phyloP scores from a whole-genome alignment of 805 yeast species.

The Lipomyces yamanashiensis region DNA sequence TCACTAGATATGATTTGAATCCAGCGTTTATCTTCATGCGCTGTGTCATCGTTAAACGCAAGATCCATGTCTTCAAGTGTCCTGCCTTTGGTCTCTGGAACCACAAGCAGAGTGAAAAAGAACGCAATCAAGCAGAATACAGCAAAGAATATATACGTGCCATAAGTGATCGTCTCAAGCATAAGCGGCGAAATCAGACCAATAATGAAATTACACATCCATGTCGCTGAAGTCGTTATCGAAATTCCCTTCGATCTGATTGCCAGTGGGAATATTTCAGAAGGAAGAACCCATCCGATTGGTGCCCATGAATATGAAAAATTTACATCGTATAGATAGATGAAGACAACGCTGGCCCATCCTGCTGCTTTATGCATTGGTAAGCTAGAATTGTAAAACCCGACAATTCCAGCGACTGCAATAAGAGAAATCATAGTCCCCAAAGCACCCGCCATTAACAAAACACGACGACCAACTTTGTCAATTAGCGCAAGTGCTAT shows the following conservation, averaged over 20 bases:
- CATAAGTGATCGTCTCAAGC: slow-evolving; percentile 38
- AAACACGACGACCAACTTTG: slow-evolving; percentile 65
- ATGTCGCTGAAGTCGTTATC: slow-evolving; percentile 27
- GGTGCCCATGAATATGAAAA: slow-evolving; percentile 63
- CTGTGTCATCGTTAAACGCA: slow-evolving; percentile 27
- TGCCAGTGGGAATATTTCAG: slow-evolving; percentile 69
- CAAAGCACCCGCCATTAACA: slow-evolving; percentile 63
- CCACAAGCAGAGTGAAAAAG: slow-evolving; percentile 29
- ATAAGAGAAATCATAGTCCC: slow-evolving; percentile 48
- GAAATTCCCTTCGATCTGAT: slow-evolving; percentile 26
- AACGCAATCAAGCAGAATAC: slow-evolving; percentile 39
- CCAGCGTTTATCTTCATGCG: slow-evolving; percentile 18
- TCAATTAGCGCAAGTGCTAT: slow-evolving; percentile 62
- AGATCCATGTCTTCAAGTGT: slow-evolving; percentile 34
- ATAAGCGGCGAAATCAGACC: slow-evolving; percentile 40
- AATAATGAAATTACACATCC: slow-evolving; percentile 40
- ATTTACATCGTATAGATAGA: slow-evolving; percentile 61
- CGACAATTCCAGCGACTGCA: slow-evolving; percentile 16
- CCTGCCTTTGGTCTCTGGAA: slow-evolving; percentile 31
- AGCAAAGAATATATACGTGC: slow-evolving; percentile 44
- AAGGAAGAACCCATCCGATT: slow-evolving; percentile 64
- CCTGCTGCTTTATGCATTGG: slow-evolving; percentile 16
- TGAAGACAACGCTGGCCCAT: slow-evolving; percentile 48
- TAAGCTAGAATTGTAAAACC: not conserved
- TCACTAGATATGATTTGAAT: not conserved